These are phyloP conservation scores for Eucalyptus rudis DNA, from an alignment of 345 rosid species.

Conservation along the genomic window DNA sequence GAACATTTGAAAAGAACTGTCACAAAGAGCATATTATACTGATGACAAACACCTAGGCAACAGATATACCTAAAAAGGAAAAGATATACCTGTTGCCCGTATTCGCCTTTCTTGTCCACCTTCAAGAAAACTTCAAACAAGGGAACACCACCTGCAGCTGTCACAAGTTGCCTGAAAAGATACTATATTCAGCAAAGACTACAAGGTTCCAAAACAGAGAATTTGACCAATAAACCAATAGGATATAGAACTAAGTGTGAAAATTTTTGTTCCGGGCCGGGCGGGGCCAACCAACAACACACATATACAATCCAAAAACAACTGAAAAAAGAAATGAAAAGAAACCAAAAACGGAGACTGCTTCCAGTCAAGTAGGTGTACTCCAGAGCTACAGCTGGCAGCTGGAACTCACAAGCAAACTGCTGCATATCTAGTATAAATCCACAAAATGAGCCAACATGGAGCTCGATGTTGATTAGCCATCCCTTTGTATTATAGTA, in stretches of 20 bases:
- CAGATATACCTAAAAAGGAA: neutral
- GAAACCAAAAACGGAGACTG: neutral
- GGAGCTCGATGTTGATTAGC: neutral
- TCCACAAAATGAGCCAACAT: neutral
- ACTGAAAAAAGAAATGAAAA: neutral
- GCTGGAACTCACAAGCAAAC: neutral
- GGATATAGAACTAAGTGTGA: neutral
- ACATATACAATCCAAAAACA: neutral
- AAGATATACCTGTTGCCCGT: conserved; percentile 61
- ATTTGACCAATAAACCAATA: neutral
- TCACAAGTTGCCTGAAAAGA: conserved; percentile 66
- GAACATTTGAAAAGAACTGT: neutral
- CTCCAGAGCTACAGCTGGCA: neutral
- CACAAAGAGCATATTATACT: neutral
- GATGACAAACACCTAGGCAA: neutral
- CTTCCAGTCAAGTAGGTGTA: neutral
- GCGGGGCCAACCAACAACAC: neutral
- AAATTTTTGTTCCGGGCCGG: neutral
- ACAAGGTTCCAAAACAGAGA: neutral
- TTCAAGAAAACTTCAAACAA: conserved; percentile 82
- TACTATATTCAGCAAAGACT: neutral
- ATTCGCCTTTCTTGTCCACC: conserved; percentile 55
- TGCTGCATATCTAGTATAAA: neutral
- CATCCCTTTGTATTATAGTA: neutral
- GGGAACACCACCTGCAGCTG: conserved; percentile 58